Base-by-base conservation (phyloP, 2,329 filamentous ascomycete genomes). In the Neoarthrinium moseri region DNA sequence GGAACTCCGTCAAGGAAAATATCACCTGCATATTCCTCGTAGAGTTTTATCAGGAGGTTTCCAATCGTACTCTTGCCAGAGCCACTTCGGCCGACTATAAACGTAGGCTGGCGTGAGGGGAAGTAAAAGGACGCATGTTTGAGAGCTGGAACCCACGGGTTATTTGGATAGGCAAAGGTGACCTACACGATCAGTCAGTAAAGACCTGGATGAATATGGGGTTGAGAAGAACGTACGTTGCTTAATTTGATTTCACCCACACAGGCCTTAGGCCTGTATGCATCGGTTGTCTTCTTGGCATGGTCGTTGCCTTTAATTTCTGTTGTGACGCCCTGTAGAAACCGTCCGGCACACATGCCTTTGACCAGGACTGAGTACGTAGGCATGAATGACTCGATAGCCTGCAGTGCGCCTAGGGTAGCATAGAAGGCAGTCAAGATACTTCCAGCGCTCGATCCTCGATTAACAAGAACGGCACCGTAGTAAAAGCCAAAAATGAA, bases 401-500 rank as follows among this genome's bases (percentile, higher is more conserved):
- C 82, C 54, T 92, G 85, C 4, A 91, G 83, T 1, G 87, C 86
- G 41, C 83, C 82, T 27, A 96, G 70, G 3, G 86, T 87, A 4
- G 88, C 81, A 71, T 94, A 95, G 54, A 97, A 96, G 0, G 90
- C 87, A 0, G 89, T 94, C 35, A 96, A 65, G 3, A 95, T 80
- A 45, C 85, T 73, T 1, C 85, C 87, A 0, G 89, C 70, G 10
- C 71, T 74, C 11, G 81, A 68, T 1, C 81, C 82, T 2, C 77
- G 66, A 8, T 74, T 71, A 8, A 94, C 83, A 2, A 96, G 75
- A 1, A 80, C 71, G 22, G 86, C 79, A 0, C 91, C 91, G 56
- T 91, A 95, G 81, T 89, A 96, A 59, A 97, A 96, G 0, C 91
- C 91, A 47, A 91, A 79, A 0, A 95, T 85, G 54, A 97, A 96